These are phyloP conservation scores for Epichloe bromicola DNA, from an alignment of 2,329 filamentous ascomycete genomes.

Conservation along the genomic window DNA sequence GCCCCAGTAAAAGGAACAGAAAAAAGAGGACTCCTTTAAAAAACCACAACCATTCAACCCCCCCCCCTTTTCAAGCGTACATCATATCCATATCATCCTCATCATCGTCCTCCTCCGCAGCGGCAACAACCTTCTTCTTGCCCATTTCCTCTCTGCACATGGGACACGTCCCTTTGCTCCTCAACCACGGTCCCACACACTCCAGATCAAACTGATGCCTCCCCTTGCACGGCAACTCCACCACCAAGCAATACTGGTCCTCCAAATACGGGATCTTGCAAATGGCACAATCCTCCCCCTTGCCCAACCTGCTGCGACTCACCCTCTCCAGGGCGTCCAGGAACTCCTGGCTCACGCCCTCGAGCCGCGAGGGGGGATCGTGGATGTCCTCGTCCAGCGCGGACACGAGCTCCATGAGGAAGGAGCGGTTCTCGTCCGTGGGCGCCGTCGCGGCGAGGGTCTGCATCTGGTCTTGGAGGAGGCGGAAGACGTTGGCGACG, in stretches of 20 bases:
- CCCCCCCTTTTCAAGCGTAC: slow-evolving; percentile 20
- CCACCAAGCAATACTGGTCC: slow-evolving; percentile 49
- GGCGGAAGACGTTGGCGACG: slow-evolving; percentile 41
- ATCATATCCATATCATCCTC: slow-evolving; percentile 42
- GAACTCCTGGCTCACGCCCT: slow-evolving; percentile 45
- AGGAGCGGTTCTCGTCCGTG: slow-evolving; percentile 31
- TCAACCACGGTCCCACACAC: slow-evolving; percentile 53
- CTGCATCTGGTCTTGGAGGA: slow-evolving; percentile 46
- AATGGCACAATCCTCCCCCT: slow-evolving; percentile 46
- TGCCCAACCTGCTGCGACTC: slow-evolving; percentile 32
- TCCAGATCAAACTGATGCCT: slow-evolving; percentile 52
- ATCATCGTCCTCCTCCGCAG: slow-evolving; percentile 31
- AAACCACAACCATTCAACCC: neutral
- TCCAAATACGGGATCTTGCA: slow-evolving; percentile 50
- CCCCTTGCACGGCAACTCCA: slow-evolving; percentile 48
- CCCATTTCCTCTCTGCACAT: slow-evolving; percentile 48
- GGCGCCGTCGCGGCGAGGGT: slow-evolving; percentile 37
- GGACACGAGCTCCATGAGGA: slow-evolving; percentile 37
- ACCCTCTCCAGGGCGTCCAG: slow-evolving; percentile 48
- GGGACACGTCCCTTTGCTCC: slow-evolving; percentile 51
- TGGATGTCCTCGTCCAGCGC: slow-evolving; percentile 37
- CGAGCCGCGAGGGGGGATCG: slow-evolving; percentile 36
- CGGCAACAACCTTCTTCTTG: slow-evolving; percentile 35
- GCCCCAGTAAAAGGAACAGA: neutral
- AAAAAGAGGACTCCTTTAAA: neutral